Evolutionary conservation across 148 eudicot species (phyloP).

Genomic region (Arbutus unedo): DNA sequence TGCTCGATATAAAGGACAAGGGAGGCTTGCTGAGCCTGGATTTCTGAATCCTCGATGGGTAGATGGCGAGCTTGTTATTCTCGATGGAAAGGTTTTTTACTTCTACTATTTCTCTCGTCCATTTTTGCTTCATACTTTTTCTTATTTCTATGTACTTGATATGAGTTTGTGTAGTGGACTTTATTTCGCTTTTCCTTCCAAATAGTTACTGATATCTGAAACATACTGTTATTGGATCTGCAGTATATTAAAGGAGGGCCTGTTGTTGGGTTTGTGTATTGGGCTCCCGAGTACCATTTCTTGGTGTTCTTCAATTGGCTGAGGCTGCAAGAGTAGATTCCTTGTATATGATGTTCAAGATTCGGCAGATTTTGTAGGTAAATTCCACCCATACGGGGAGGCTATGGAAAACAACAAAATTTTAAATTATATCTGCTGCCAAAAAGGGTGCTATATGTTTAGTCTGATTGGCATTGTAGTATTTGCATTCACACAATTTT

Average conservation of each 20-base stretch:
- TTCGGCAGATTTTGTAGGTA: slow-evolving; percentile 31
- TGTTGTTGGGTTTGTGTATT: slow-evolving; percentile 88
- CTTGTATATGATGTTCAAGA: slow-evolving; percentile 24
- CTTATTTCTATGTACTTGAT: neutral
- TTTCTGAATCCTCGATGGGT: slow-evolving; percentile 88
- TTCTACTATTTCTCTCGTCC: slow-evolving; percentile 2
- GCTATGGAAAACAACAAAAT: neutral
- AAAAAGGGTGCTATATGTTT: neutral
- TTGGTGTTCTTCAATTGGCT: slow-evolving; percentile 89
- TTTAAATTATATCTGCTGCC: neutral
- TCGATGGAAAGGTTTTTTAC: slow-evolving; percentile 85
- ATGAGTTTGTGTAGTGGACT: neutral
- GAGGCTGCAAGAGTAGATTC: slow-evolving; percentile 57
- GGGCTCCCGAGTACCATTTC: slow-evolving; percentile 86
- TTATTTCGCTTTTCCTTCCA: neutral
- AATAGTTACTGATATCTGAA: slow-evolving; percentile 5
- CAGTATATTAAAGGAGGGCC: slow-evolving; percentile 89
- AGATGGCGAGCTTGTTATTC: slow-evolving; percentile 96
- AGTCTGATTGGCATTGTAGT: neutral
- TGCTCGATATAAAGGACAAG: slow-evolving; percentile 96
- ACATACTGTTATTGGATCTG: slow-evolving; percentile 25
- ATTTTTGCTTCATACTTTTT: neutral
- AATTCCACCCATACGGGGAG: neutral
- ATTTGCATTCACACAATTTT: neutral
- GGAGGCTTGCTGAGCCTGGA: slow-evolving; percentile 92